A percentile compares a stretch with the other conserved stretches of the same genome.
Evolutionary conservation across 2,329 filamentous ascomycete species (phyloP).

Genomic region (Ophiostoma ulmi): DNA sequence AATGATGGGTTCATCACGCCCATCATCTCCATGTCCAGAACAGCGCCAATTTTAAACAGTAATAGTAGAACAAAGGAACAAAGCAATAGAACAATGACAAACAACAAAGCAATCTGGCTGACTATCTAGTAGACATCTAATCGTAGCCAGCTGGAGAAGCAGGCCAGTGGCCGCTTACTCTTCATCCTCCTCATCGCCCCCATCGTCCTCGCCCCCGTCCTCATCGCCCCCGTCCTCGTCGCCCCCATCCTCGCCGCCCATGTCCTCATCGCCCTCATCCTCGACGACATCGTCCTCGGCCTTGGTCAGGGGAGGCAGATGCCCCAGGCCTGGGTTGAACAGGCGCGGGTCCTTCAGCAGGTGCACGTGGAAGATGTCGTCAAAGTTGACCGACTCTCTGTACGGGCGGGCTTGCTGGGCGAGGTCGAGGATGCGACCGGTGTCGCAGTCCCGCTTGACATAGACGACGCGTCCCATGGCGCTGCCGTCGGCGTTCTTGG

Average conservation of each 20-base stretch:
- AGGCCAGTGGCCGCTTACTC: no score
- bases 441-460: constrained; percentile 23
- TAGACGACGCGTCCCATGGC: constrained; percentile 20
- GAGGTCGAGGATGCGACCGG: constrained; percentile 7
- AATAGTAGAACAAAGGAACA: no score
- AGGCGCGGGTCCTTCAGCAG: constrained; percentile 19
- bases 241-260: not conserved
- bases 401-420: constrained; percentile 21
- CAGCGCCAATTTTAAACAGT: no score
- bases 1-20: not conserved
- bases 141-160: no score
- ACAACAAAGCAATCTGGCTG: no score
- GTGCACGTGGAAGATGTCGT: constrained; percentile 24
- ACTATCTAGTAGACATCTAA: no score
- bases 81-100: no score
- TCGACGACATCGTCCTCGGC: not conserved
- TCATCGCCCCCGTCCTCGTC: no score
- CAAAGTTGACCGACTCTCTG: constrained; percentile 23
- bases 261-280: no score
- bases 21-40: no score
- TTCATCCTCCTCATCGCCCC: no score
- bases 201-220: no score
- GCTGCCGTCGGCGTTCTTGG: not conserved
- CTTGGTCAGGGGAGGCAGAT: not conserved
- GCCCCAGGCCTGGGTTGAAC: constrained; percentile 19